phyloP scores from a whole-genome alignment of 2,329 filamentous ascomycete genomes.

The Talaromyces islandicus region DNA sequence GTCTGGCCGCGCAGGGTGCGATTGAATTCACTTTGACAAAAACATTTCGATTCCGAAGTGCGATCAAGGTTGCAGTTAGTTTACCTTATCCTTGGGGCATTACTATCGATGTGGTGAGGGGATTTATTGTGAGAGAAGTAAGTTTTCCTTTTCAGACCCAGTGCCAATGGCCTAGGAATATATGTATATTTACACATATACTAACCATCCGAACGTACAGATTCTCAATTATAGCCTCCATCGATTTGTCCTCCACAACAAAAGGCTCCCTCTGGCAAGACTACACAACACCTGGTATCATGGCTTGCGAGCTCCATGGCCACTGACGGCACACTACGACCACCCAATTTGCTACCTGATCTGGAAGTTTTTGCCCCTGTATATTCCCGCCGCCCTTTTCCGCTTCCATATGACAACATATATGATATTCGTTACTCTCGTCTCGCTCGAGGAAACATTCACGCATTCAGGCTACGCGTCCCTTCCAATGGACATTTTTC shows the following conservation, averaged over 20 bases:
- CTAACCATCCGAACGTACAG: conserved; percentile 13
- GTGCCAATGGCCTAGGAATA: not conserved
- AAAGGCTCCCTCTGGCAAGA: conserved; percentile 45
- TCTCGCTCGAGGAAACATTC: conserved; percentile 57
- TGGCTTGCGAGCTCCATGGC: conserved; percentile 46
- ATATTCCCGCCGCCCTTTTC: conserved; percentile 50
- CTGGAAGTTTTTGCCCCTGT: conserved; percentile 50
- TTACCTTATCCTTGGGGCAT: conserved; percentile 60
- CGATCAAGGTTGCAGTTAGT: conserved; percentile 52
- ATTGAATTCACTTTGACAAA: conserved; percentile 53
- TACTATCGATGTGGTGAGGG: conserved; percentile 48
- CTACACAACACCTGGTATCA: conserved; percentile 54
- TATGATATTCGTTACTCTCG: conserved; percentile 47
- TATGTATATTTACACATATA: not conserved
- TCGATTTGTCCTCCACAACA: conserved; percentile 63
- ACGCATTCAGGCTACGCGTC: conserved; percentile 55
- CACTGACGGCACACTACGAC: conserved; percentile 55
- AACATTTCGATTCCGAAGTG: conserved; percentile 48
- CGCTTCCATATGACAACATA: conserved; percentile 58
- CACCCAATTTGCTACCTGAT: conserved; percentile 53
- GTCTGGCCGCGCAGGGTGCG: conserved; percentile 46
- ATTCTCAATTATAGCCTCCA: conserved; percentile 61
- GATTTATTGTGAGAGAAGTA: conserved; percentile 54
- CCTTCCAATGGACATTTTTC: conserved; percentile 52
- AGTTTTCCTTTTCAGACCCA: conserved; percentile 11